Base-by-base conservation (phyloP, 1,139 yeast species). In the Saccharomycopsis phalli region DNA sequence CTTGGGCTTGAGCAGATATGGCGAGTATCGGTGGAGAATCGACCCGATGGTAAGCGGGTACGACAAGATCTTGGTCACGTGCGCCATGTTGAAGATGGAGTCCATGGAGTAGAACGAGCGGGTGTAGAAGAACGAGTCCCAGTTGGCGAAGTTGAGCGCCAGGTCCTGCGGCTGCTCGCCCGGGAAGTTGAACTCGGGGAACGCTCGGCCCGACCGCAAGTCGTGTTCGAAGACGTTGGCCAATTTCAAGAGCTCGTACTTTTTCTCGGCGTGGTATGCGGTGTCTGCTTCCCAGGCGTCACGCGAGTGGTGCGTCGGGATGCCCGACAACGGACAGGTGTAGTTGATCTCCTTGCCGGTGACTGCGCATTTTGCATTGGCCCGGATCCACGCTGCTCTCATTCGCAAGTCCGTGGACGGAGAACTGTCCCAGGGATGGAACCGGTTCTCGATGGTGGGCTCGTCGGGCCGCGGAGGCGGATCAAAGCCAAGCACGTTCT, bases 181-280 rank as follows among this genome's bases (percentile, higher is more conserved):
- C 3, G 98, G 97, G 63, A 91, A 87, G 50, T 84, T 91, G 57
- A 91, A 87, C 62, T 91, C 98, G 25, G 94, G 95, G 62, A 91
- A 88, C 42, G 80, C 81, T 53, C 97, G 74, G 1, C 97, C 97
- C 32, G 93, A 80, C 58, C 97, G 74, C 51, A 91, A 66, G 61
- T 91, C 98, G 58, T 91, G 97, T 61, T 91, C 98, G 59, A 81
- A 91, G 45, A 84, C 76, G 59, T 91, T 91, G 37, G 86, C 96
- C 60, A 82, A 81, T 55, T 79, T 79, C 65, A 91, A 71, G 40
- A 74, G 62, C 54, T 86, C 86, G 59, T 81, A 82, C 48, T 69
- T 74, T 52, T 77, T 73, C 37, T 74, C 58, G 19, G 64, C 57
- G 53, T 86, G 96, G 58, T 88, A 88, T 26, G 73, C 76, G 11